These are phyloP conservation scores for Debaryomycetaceae sp. DNA, from an alignment of 1,139 yeast species.

Conservation along the genomic window DNA sequence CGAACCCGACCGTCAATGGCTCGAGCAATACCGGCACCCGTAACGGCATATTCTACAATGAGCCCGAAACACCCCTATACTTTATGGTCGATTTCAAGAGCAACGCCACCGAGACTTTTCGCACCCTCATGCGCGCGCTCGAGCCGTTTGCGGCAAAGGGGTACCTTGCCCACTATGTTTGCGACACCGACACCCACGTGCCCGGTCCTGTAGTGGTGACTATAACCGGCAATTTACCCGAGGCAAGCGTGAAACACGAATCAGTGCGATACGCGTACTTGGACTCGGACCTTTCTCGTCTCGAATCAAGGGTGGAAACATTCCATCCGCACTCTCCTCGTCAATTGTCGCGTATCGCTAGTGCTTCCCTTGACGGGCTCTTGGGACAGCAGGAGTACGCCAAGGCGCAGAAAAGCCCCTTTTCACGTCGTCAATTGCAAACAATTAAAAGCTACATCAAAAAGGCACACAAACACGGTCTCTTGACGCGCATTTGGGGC, in stretches of 20 bases:
- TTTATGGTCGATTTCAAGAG: constrained; percentile 36
- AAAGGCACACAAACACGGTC: constrained; percentile 23
- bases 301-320: too few species aligned
- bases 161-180: constrained; percentile 24
- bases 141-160: constrained; percentile 22
- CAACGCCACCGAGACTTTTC: constrained; percentile 22
- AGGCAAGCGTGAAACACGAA: constrained; percentile 16
- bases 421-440: constrained; percentile 12
- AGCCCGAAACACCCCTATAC: constrained; percentile 28
- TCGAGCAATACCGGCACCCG: constrained; percentile 6
- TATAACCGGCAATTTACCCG: constrained; percentile 32
- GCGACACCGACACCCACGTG: constrained; percentile 16
- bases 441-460: constrained; percentile 13
- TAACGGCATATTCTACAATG: constrained; percentile 26
- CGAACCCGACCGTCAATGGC: constrained; percentile 22
- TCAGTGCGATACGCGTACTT: constrained; percentile 21
- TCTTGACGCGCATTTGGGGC: constrained; percentile 36
- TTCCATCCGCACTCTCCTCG: too few species aligned
- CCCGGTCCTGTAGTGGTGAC: constrained; percentile 30
- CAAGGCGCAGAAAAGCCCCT: constrained; percentile 4
- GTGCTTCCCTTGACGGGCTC: constrained; percentile 21
- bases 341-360: constrained; percentile 22
- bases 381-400: constrained; percentile 16
- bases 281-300: constrained; percentile 27
- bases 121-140: constrained; percentile 17